These are phyloP conservation scores for Oidiodendron maius DNA, from an alignment of 495 filamentous ascomycete species.

Conservation along the genomic window DNA sequence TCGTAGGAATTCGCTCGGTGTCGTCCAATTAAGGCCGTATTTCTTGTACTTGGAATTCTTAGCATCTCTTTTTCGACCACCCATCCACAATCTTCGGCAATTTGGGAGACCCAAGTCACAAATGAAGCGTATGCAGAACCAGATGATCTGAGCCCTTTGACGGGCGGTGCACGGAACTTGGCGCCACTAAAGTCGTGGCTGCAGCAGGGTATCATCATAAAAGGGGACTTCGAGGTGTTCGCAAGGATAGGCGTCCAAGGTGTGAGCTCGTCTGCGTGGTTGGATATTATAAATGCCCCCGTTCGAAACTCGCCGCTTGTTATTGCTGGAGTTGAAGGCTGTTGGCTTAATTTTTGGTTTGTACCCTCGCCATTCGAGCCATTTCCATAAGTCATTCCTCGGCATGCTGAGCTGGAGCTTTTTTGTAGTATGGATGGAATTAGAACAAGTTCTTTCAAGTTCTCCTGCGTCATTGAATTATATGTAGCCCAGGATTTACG, in stretches of 20 bases:
- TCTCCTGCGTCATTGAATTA: constrained; percentile 41
- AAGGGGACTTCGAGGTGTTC: constrained; percentile 65
- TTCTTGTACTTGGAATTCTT: constrained; percentile 85
- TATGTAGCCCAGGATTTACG: constrained; percentile 82
- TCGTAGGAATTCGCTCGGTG: constrained; percentile 20
- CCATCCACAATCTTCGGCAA: constrained; percentile 69
- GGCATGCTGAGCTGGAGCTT: background rate
- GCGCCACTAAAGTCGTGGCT: constrained; percentile 78
- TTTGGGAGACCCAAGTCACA: constrained; percentile 58
- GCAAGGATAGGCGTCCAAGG: constrained; percentile 92
- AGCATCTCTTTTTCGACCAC: constrained; percentile 72
- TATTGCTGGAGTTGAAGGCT: constrained; percentile 22
- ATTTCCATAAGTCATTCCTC: background rate
- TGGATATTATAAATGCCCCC: constrained; percentile 89
- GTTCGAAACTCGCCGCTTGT: constrained; percentile 68
- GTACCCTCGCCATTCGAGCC: constrained; percentile 16
- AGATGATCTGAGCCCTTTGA: constrained; percentile 24
- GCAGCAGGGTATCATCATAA: constrained; percentile 92
- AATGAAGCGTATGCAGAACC: constrained; percentile 65
- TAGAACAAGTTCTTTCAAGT: constrained; percentile 65
- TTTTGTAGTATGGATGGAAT: constrained; percentile 52
- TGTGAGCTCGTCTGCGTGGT: constrained; percentile 94
- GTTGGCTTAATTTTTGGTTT: background rate
- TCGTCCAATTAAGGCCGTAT: constrained; percentile 71
- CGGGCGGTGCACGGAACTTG: constrained; percentile 58